A percentile compares a stretch with the other conserved stretches of the same genome.
Evolutionary conservation across 345 rosid species (phyloP).

Genomic region (Syzygium oleosum): DNA sequence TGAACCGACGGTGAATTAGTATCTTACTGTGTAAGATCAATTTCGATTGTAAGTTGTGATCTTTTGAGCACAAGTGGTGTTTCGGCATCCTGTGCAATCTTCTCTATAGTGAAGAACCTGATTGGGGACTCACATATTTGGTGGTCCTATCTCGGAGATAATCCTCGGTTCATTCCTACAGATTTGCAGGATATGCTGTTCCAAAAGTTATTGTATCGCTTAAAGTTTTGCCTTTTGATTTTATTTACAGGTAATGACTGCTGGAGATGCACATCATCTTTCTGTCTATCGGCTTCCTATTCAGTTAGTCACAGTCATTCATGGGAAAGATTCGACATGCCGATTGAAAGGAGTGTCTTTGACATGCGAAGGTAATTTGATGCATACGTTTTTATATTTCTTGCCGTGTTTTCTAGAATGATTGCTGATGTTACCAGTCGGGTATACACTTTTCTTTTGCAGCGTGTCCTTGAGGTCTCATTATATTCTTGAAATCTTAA

Average conservation of each 20-base stretch:
- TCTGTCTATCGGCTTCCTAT: conserved; percentile 8
- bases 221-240: background rate
- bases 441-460: background rate
- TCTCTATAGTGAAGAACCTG: background rate
- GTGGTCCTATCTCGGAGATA: background rate
- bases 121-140: background rate
- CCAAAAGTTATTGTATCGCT: background rate
- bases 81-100: background rate
- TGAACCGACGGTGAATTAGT: background rate
- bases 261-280: conserved; percentile 1
- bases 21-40: background rate
- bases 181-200: background rate
- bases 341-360: conserved; percentile 7
- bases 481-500: background rate
- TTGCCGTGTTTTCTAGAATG: background rate
- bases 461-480: background rate
- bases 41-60: background rate
- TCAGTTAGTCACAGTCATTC: conserved; percentile 9
- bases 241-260: conserved; percentile 19
- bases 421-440: background rate
- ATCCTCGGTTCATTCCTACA: background rate
- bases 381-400: background rate
- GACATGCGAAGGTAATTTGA: conserved; percentile 25
- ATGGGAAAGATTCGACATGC: background rate
- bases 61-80: background rate